These are phyloP conservation scores for Liriodendron chinense DNA, from an alignment of 164 flowering plant genomes.

Conservation along the genomic window DNA sequence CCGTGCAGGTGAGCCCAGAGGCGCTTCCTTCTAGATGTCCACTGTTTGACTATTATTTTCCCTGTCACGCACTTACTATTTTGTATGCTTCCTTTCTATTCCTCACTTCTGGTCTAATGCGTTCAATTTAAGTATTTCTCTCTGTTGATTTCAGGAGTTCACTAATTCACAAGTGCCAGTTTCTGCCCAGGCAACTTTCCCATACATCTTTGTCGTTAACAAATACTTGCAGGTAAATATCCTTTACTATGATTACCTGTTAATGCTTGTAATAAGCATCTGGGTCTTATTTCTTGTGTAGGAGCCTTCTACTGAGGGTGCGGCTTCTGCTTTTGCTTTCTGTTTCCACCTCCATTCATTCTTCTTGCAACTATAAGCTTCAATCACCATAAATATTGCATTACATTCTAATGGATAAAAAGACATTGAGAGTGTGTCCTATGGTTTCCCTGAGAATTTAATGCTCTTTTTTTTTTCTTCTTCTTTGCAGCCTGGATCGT, in stretches of 20 bases:
- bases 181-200: slow-evolving; percentile 80
- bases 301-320: too few relatives aligned
- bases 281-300: not conserved
- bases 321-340: too few relatives aligned
- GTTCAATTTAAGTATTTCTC: not conserved
- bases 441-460: not conserved
- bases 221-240: slow-evolving; percentile 83
- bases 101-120: not conserved
- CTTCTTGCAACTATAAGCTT: not conserved
- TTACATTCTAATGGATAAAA: not conserved
- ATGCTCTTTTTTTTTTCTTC: not conserved
- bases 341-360: not conserved
- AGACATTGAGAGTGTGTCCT: not conserved
- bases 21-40: not conserved
- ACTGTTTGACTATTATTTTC: not conserved
- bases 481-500: slow-evolving; percentile 73
- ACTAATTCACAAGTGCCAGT: slow-evolving; percentile 69
- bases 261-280: not conserved
- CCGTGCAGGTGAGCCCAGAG: slow-evolving; percentile 52
- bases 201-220: slow-evolving; percentile 81
- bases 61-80: not conserved
- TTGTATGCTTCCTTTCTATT: not conserved
- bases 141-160: slow-evolving; percentile 43
- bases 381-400: not conserved
- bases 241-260: not conserved